These are phyloP conservation scores for Citrus glauca DNA, from an alignment of 345 rosid species.

Conservation along the genomic window DNA sequence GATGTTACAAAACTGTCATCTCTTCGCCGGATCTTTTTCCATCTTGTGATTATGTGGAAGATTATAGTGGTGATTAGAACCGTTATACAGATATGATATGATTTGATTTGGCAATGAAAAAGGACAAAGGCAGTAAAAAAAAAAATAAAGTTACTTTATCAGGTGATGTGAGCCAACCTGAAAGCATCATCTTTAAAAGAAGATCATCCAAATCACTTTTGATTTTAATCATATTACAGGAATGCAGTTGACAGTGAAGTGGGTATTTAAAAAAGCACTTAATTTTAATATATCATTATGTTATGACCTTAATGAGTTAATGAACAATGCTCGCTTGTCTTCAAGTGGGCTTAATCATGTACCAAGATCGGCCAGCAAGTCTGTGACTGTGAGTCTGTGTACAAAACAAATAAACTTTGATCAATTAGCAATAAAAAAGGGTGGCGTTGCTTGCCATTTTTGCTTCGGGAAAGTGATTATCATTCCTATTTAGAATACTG, in stretches of 20 bases:
- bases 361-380: background rate
- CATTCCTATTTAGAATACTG: no score
- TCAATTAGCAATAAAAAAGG: background rate
- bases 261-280: background rate
- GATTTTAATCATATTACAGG: background rate
- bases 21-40: background rate
- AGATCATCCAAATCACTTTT: background rate
- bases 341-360: background rate
- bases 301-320: background rate
- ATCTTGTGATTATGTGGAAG: background rate
- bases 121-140: no score
- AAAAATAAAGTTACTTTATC: background rate
- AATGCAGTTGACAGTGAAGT: background rate
- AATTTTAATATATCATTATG: background rate
- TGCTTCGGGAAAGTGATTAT: background rate
- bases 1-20: background rate
- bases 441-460: background rate
- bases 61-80: background rate
- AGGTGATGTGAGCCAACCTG: background rate
- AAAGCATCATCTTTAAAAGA: background rate
- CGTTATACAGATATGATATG: background rate
- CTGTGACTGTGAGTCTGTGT: background rate
- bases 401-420: background rate
- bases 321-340: background rate
- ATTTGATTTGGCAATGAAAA: background rate